phyloP scores from a whole-genome alignment of 2,329 filamentous ascomycete genomes.

The Stemphylium vesicarium region DNA sequence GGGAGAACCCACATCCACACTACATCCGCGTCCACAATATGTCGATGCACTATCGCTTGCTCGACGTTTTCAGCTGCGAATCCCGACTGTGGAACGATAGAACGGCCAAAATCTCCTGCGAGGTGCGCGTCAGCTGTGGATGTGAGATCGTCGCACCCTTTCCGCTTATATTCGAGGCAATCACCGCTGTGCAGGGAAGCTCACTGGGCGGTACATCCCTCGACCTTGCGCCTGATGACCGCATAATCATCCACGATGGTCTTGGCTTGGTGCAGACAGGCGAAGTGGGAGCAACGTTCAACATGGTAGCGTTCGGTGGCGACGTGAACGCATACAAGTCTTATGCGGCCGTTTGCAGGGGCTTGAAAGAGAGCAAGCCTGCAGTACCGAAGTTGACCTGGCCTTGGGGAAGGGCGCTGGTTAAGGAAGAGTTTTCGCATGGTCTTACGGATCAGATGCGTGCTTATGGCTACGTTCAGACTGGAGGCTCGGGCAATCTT shows the following conservation, averaged over 20 bases:
- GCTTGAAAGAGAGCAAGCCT: neutral
- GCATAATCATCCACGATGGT: conserved; percentile 4
- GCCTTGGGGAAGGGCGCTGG: conserved; percentile 24
- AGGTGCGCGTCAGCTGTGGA: conserved; percentile 8
- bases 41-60: conserved; percentile 10
- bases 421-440: conserved; percentile 35
- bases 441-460: conserved; percentile 17
- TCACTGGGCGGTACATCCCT: neutral
- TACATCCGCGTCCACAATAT: conserved; percentile 5
- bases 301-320: conserved; percentile 1
- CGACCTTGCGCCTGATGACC: neutral
- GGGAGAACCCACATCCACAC: neutral
- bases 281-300: conserved; percentile 8
- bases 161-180: conserved; percentile 10
- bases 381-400: neutral
- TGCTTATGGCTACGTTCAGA: conserved; percentile 19
- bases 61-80: conserved; percentile 2
- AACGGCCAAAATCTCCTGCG: conserved; percentile 5
- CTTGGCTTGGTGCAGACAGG: conserved; percentile 7
- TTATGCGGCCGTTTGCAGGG: neutral
- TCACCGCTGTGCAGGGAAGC: conserved; percentile 8
- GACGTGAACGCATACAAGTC: conserved; percentile 4
- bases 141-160: conserved; percentile 6
- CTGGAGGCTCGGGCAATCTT: conserved; percentile 15
- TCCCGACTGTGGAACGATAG: conserved; percentile 4